A percentile compares a stretch with the other conserved stretches of the same genome.
Evolutionary conservation across 768 basidiomycete genomes (phyloP).

Genomic region (Kwoniella sp.): DNA sequence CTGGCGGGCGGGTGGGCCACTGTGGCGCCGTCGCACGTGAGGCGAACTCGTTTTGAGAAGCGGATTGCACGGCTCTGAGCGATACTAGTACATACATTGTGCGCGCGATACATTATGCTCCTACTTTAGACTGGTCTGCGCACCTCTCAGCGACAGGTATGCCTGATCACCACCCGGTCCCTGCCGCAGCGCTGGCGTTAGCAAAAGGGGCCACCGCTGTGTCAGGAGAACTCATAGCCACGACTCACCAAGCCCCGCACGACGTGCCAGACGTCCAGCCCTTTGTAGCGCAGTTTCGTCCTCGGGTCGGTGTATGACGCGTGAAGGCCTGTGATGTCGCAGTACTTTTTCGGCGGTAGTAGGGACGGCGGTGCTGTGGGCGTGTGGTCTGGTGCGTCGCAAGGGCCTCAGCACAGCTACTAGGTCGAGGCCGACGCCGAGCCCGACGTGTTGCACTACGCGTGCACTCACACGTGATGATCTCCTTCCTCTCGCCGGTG

Average conservation of each 20-base stretch:
- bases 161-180: conserved; percentile 49
- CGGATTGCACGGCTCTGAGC: no score
- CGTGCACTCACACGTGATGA: conserved; percentile 44
- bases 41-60: no score
- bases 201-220: neutral
- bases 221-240: neutral
- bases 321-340: conserved; percentile 53
- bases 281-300: conserved; percentile 51
- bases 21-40: no score
- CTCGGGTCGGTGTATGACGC: conserved; percentile 51
- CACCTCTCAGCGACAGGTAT: conserved; percentile 43
- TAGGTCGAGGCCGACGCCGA: neutral
- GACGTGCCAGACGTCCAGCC: conserved; percentile 51
- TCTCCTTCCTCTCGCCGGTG: conserved; percentile 25
- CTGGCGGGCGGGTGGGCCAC: no score
- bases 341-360: conserved; percentile 53
- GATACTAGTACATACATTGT: no score
- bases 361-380: conserved; percentile 51
- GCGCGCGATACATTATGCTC: no score
- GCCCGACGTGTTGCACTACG: neutral
- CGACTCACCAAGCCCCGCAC: conserved; percentile 46
- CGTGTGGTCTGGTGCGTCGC: conserved; percentile 37
- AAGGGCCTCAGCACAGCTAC: neutral
- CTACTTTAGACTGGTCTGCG: conserved; percentile 42
- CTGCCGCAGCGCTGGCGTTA: conserved; percentile 7